Base-by-base conservation (phyloP, 352 stramenopile genomes). In the Phytophthora crassamura region DNA sequence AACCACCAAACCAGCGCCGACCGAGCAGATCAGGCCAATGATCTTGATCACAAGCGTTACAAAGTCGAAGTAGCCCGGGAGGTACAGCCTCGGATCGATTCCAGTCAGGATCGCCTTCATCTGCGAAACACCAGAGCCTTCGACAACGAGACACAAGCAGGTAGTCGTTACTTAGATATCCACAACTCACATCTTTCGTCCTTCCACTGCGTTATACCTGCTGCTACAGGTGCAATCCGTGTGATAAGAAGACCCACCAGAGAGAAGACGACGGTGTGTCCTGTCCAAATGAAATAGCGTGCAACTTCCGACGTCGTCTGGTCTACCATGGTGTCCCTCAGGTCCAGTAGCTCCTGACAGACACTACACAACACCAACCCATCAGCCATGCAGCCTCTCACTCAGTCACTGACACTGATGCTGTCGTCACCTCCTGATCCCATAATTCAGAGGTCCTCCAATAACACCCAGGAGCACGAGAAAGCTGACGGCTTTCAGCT, bases 1-100 rank as follows among this genome's bases (percentile, higher is more conserved):
- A 3, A 99, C 91, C n/a, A 97, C 84, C 18, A 99, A 88, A 4
- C 97, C 97, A 2, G 90, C 89, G 1, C 93, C 89, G 8, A 99
- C 82, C n/a, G 88, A 87, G 45, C 97, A 98, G 10, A 97, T 88
- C 4, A 99, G 91, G 16, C 97, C 97, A 7, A 98, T 61, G 47
- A 91, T 71, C 74, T 97, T 97, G 5, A 83, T 80, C 7, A 94
- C 33, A 2, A 91, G 70, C 22, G 84, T 93, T 11, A 47, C 46
- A 22, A 82, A 76, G 45, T 86, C 78, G 70, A 94, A 90, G 67
- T 92, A 94, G 4, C 83, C 77, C 0, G 80, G 80, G 4, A 90
- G 68, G 53, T 93, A 90, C 68, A 91, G 80, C n/a, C 77, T 78
- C 15, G 79, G 77, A 47, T 93, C 85, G 54, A 91, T 80, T 39